Conservation (phyloP, 1,139 yeast genomes). For the Torulaspora pretoriensis region DNA sequence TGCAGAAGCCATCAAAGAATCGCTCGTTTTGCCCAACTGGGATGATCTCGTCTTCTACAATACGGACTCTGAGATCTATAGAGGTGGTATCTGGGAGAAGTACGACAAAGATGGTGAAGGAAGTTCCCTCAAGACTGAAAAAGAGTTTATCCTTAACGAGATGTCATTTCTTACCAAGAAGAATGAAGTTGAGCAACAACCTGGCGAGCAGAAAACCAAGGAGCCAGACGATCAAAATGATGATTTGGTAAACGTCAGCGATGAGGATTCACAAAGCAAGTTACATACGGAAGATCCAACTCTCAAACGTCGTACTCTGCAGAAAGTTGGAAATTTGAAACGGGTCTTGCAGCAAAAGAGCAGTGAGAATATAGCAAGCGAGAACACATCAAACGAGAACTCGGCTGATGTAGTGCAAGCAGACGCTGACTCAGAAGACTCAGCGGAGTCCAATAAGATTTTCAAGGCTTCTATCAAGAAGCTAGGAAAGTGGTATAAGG, state of each 20-base stretch:
- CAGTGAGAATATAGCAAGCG: conserved; percentile 15
- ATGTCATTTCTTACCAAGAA: background rate
- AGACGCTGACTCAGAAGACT: conserved; percentile 29
- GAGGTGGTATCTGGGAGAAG: conserved; percentile 87
- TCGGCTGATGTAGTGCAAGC: conserved; percentile 11
- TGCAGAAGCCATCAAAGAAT: conserved; percentile 72
- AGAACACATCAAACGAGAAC: conserved; percentile 2
- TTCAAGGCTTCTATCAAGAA: conserved; percentile 49
- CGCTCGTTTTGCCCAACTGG: conserved; percentile 80
- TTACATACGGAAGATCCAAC: conserved; percentile 6
- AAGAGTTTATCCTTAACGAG: background rate
- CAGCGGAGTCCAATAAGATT: conserved; percentile 36
- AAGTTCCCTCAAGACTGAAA: background rate
- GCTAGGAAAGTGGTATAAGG: conserved; percentile 69
- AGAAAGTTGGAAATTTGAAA: conserved; percentile 16
- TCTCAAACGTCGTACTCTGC: conserved; percentile 17
- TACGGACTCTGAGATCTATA: conserved; percentile 61
- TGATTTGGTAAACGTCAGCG: background rate
- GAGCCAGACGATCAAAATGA: background rate
- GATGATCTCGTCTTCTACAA: conserved; percentile 76
- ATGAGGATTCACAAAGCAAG: conserved; percentile 1
- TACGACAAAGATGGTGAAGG: background rate
- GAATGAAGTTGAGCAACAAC: background rate
- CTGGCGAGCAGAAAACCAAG: background rate
- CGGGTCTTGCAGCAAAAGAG: conserved; percentile 11